These are phyloP conservation scores for Candida buenavistaensis DNA, from an alignment of 1,139 yeast species.

Conservation along the genomic window DNA sequence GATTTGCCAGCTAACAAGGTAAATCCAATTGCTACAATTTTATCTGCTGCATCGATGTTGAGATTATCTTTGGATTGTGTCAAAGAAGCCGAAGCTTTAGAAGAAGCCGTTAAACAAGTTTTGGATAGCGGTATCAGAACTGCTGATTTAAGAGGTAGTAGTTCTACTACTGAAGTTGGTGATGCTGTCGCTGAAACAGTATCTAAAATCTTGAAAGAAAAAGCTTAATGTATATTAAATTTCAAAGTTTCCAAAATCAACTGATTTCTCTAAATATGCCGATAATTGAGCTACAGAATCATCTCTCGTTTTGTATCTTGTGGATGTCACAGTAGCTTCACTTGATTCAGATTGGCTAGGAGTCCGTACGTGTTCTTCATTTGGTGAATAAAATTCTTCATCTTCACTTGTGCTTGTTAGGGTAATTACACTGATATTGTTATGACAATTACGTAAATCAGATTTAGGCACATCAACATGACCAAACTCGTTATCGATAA, in stretches of 20 bases:
- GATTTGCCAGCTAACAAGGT: slow-evolving; percentile 86
- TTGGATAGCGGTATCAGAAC: slow-evolving; percentile 85
- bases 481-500: slow-evolving; percentile 25
- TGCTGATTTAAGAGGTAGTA: slow-evolving; percentile 82
- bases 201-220: slow-evolving; percentile 48
- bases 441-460: slow-evolving; percentile 6
- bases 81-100: slow-evolving; percentile 86
- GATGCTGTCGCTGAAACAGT: slow-evolving; percentile 84
- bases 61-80: slow-evolving; percentile 79
- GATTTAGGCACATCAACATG: slow-evolving; percentile 1
- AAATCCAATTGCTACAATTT: slow-evolving; percentile 91
- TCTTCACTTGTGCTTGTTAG: slow-evolving; percentile 18
- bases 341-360: slow-evolving; percentile 27
- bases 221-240: slow-evolving; percentile 7
- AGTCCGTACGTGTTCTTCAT: slow-evolving; percentile 1
- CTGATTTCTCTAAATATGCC: slow-evolving; percentile 31
- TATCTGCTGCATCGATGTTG: slow-evolving; percentile 97
- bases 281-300: slow-evolving; percentile 38
- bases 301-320: slow-evolving; percentile 16
- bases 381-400: slow-evolving; percentile 21
- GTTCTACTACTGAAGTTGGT: slow-evolving; percentile 85
- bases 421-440: slow-evolving; percentile 12
- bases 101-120: slow-evolving; percentile 81
- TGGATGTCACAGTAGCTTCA: slow-evolving; percentile 34
- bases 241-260: slow-evolving; percentile 17